Base-by-base conservation (phyloP, 2,329 filamentous ascomycete species). In the Neonectria neomacrospora region DNA sequence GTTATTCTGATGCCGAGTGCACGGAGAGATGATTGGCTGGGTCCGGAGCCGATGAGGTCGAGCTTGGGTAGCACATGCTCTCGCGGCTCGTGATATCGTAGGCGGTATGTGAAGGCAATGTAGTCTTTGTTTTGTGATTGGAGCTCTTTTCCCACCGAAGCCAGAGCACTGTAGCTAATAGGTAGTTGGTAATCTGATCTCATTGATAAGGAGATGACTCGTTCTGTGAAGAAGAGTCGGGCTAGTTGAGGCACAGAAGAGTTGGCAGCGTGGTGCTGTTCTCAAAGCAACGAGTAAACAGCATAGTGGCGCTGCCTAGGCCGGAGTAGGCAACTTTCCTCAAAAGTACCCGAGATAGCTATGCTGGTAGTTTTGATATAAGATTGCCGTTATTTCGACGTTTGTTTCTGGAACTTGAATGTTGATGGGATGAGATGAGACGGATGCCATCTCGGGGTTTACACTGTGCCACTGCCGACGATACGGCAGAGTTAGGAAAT, bases 331-430 rank as follows among this genome's bases (percentile, higher is more conserved):
- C 53, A 12, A 20, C 14, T 26, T 20, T 30, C n/a, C 18, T 41
- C 54, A 54, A 54, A 63, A 51, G 60, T 50, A 22, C 54, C 60
- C 50, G 60, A 54, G 58, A 42, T 22, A 20, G 22, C 9, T 11
- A 51, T 37, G 54, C 26, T 18, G 23, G 51, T 20, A 16, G 48
- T 44, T 34, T 42, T 51, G 9, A 26, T 28, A 37, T 44, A 32
- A 30, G 28, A 28, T 23, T 52, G 41, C 14, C 20, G 42, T 54
- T 42, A 54, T 57, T 51, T 58, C 20, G 50, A 39, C 20, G 32
- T 54, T 58, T 63, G 58, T 58, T 63, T 58, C 60, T 51, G 54
- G 60, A 58, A 58, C 50, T n/a, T 7, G n/a, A 42, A 58, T 42
- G 28, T 58, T 20, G 20, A 58, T 48, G 60, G 54, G 60, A 58